Conservation (phyloP, 768 basidiomycete species). For the Lactifluus piperatus region DNA sequence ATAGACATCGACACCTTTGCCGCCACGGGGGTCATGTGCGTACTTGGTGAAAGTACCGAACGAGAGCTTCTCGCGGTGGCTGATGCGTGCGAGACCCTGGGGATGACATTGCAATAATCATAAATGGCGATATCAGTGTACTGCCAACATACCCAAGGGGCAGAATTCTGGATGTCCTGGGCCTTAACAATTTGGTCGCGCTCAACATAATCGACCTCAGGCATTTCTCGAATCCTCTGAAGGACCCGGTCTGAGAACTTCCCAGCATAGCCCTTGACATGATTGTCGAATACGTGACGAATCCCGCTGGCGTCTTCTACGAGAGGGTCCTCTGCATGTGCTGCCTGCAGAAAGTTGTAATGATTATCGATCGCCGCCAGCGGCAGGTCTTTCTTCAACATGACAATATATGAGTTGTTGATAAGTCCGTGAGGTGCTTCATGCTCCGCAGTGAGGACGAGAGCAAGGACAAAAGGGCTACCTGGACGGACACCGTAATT, state of each 20-base stretch:
- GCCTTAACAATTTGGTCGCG: conserved; percentile 88
- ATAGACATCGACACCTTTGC: conserved; percentile 90
- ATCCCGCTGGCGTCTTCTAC: conserved; percentile 47
- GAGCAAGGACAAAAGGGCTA: conserved; percentile 47
- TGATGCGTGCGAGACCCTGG: conserved; percentile 92
- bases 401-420: conserved; percentile 92
- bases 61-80: conserved; percentile 68
- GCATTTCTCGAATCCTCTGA: conserved; percentile 67
- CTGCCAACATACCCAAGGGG: conserved; percentile 69
- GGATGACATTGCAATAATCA: conserved; percentile 15
- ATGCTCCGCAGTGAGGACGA: conserved; percentile 37
- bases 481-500: conserved; percentile 29
- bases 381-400: conserved; percentile 67
- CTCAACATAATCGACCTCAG: conserved; percentile 91
- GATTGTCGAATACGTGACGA: conserved; percentile 67
- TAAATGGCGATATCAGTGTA: not conserved
- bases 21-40: conserved; percentile 58
- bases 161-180: conserved; percentile 55
- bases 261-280: conserved; percentile 75
- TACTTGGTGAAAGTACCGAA: conserved; percentile 84
- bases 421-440: conserved; percentile 63
- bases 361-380: conserved; percentile 59
- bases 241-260: conserved; percentile 62
- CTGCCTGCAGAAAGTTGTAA: conserved; percentile 63
- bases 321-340: conserved; percentile 47